These are phyloP conservation scores for Pseudonitzschia multistriata DNA, from an alignment of 108 stramenopile genomes.

Conservation along the genomic window DNA sequence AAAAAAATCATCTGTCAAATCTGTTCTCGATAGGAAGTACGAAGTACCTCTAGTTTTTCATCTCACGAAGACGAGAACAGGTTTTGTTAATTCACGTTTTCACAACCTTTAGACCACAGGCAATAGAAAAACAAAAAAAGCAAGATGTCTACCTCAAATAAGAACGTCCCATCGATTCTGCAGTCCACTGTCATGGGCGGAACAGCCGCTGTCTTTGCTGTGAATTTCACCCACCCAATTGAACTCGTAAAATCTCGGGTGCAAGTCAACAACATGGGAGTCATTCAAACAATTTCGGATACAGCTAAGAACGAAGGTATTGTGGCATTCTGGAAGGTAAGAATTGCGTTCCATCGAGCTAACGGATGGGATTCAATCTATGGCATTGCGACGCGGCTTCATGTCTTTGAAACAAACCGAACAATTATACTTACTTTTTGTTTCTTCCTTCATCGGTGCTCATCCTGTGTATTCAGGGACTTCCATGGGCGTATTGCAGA, in stretches of 20 bases:
- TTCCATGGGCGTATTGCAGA: slow-evolving; percentile 59
- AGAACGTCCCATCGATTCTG: slow-evolving; percentile 41
- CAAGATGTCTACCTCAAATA: slow-evolving; percentile 17
- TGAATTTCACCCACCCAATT: slow-evolving; percentile 81
- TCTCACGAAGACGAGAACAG: too few species aligned
- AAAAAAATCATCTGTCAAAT: too few species aligned
- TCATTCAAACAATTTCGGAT: slow-evolving; percentile 31
- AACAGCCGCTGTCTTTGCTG: slow-evolving; percentile 53
- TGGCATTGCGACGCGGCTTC: not conserved
- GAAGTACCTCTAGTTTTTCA: too few species aligned
- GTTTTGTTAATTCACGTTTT: too few species aligned
- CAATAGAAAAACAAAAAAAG: not conserved
- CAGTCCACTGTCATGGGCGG: slow-evolving; percentile 54
- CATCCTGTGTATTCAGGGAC: too few species aligned
- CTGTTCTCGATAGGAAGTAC: too few species aligned
- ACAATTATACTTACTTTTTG: too few species aligned
- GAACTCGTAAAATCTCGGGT: slow-evolving; percentile 89
- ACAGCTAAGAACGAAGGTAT: slow-evolving; percentile 72
- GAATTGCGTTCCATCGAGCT: too few species aligned
- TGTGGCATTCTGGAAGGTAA: slow-evolving; percentile 73
- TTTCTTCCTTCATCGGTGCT: not conserved
- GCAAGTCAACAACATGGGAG: slow-evolving; percentile 68
- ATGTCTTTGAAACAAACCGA: too few species aligned
- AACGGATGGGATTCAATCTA: not conserved
- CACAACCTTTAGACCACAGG: too few species aligned